Evolutionary conservation across 2,329 filamentous ascomycete genomes (phyloP).

Genomic region (Phyllosticta citriasiana): DNA sequence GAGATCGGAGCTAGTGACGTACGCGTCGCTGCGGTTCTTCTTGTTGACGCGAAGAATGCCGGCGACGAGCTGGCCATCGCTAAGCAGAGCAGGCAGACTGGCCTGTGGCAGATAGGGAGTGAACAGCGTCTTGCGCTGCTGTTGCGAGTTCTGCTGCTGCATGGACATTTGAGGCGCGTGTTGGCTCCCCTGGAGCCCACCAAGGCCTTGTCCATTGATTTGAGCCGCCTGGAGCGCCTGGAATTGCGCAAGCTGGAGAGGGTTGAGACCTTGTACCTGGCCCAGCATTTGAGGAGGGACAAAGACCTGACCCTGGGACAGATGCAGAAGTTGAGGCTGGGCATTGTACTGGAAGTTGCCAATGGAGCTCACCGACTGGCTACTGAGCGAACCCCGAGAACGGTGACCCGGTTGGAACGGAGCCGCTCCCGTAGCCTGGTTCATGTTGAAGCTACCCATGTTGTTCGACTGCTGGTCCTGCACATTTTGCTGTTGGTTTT

Average conservation of each 20-base stretch:
- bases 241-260: constrained; percentile 78
- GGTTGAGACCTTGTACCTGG: constrained; percentile 64
- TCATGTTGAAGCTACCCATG: constrained; percentile 57
- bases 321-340: constrained; percentile 79
- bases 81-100: constrained; percentile 78
- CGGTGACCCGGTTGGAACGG: constrained; percentile 91
- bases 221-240: constrained; percentile 87
- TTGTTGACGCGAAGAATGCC: constrained; percentile 98
- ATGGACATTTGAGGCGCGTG: constrained; percentile 55
- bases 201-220: constrained; percentile 63
- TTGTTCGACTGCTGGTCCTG: constrained; percentile 42
- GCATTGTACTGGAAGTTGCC: constrained; percentile 81
- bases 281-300: constrained; percentile 78
- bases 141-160: constrained; percentile 55
- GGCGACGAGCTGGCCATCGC: constrained; percentile 87
- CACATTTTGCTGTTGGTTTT: constrained; percentile 37
- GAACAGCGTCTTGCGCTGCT: constrained; percentile 96
- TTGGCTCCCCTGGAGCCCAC: constrained; percentile 56
- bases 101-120: constrained; percentile 96
- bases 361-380: constrained; percentile 70
- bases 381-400: constrained; percentile 64
- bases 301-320: constrained; percentile 72
- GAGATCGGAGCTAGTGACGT: constrained; percentile 87
- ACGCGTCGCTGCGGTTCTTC: constrained; percentile 98
- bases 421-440: constrained; percentile 58